phyloP scores from a whole-genome alignment of 495 filamentous ascomycete species.

The Neurospora hispaniola region DNA sequence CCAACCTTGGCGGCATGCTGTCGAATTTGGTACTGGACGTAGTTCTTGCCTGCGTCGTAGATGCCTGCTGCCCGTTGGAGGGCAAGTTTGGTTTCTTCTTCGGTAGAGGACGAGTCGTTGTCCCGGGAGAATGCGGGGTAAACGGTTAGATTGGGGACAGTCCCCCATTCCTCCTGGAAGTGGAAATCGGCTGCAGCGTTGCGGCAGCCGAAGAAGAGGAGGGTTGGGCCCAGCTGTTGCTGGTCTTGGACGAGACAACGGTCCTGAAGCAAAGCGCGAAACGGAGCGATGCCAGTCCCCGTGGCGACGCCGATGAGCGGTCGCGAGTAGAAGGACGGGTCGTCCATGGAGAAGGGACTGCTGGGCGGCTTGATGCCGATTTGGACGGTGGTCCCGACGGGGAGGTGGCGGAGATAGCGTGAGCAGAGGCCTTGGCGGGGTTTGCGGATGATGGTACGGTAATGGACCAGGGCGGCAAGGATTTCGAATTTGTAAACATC shows the following conservation, averaged over 20 bases:
- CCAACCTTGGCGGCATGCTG: slow-evolving; percentile 48
- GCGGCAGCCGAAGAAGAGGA: slow-evolving; percentile 74
- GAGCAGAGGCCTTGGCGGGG: slow-evolving; percentile 85
- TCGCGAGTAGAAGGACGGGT: slow-evolving; percentile 3
- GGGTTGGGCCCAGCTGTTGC: slow-evolving; percentile 11
- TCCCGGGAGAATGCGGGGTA: slow-evolving; percentile 73
- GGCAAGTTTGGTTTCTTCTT: slow-evolving; percentile 30
- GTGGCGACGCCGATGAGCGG: slow-evolving; percentile 77
- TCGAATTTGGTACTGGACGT: slow-evolving; percentile 79
- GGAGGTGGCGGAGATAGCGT: slow-evolving; percentile 62
- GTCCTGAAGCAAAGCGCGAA: slow-evolving; percentile 71
- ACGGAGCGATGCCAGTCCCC: slow-evolving; percentile 85
- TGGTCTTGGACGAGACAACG: slow-evolving; percentile 22
- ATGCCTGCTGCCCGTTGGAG: background rate
- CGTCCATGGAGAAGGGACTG: slow-evolving; percentile 6
- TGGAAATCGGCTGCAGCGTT: slow-evolving; percentile 65
- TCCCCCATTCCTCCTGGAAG: slow-evolving; percentile 65
- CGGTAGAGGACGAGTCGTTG: slow-evolving; percentile 10
- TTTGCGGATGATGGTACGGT: slow-evolving; percentile 77
- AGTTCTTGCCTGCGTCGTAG: slow-evolving; percentile 50
- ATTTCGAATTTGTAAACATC: slow-evolving; percentile 48
- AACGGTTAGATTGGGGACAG: slow-evolving; percentile 39
- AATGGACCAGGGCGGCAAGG: slow-evolving; percentile 84
- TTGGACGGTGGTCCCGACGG: slow-evolving; percentile 42
- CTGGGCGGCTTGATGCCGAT: slow-evolving; percentile 38